Conservation (phyloP, 345 rosid genomes). For the Aquilaria sinensis region DNA sequence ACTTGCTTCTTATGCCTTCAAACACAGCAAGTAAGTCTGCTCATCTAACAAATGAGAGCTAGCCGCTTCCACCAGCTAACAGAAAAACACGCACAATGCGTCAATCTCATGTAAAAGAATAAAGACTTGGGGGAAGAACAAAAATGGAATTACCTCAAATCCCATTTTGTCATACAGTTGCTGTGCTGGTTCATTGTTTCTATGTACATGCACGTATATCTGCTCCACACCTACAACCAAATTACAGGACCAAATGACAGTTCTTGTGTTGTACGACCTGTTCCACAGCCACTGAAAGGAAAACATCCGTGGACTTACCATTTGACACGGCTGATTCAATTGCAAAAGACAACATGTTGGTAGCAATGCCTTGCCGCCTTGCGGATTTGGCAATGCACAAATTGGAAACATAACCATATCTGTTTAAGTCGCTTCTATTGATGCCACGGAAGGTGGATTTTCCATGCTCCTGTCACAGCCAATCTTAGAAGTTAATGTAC, state of each 20-base stretch:
- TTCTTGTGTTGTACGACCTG: background rate
- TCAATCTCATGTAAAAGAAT: slow-evolving; percentile 15
- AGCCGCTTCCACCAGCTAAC: slow-evolving; percentile 63
- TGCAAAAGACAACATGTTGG: slow-evolving; percentile 67
- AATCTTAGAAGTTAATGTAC: slow-evolving; percentile 10
- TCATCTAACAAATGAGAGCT: slow-evolving; percentile 33
- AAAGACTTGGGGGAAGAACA: background rate
- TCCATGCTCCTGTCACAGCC: slow-evolving; percentile 44
- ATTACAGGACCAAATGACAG: slow-evolving; percentile 7
- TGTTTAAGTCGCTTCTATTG: slow-evolving; percentile 30
- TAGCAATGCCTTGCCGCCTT: slow-evolving; percentile 79
- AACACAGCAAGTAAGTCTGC: slow-evolving; percentile 58
- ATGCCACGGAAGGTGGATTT: slow-evolving; percentile 48
- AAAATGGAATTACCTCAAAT: slow-evolving; percentile 50
- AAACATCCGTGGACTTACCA: slow-evolving; percentile 32
- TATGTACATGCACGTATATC: slow-evolving; percentile 71
- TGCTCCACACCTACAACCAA: slow-evolving; percentile 48
- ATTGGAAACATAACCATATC: slow-evolving; percentile 72
- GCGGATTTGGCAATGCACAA: slow-evolving; percentile 79
- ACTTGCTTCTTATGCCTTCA: slow-evolving; percentile 19
- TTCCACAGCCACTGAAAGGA: slow-evolving; percentile 3
- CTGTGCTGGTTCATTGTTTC: slow-evolving; percentile 56
- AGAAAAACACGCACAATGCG: background rate
- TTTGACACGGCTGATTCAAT: slow-evolving; percentile 49
- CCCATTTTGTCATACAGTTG: slow-evolving; percentile 58